These are phyloP conservation scores for Diutina catenulata DNA, from an alignment of 1,139 yeast genomes.

Conservation along the genomic window DNA sequence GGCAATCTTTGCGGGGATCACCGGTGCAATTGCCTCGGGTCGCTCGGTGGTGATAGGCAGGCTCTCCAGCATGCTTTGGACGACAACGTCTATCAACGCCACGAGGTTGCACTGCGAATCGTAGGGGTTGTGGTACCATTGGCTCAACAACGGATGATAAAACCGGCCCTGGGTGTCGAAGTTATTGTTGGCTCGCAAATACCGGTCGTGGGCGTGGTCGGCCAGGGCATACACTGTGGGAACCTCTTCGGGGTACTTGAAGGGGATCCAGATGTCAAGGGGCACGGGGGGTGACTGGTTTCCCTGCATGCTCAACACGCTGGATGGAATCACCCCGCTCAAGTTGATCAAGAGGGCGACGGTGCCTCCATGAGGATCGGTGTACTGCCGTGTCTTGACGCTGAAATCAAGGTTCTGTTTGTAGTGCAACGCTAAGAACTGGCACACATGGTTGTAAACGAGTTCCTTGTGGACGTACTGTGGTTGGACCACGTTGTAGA, in stretches of 20 bases:
- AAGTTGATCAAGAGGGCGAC: background rate
- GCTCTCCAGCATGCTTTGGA: background rate
- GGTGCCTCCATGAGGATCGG: constrained; percentile 13
- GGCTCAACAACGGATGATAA: constrained; percentile 55
- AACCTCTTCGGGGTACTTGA: constrained; percentile 48
- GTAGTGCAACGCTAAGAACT: constrained; percentile 38
- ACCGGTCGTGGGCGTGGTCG: constrained; percentile 11
- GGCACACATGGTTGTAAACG: constrained; percentile 51
- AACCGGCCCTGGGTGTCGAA: constrained; percentile 68
- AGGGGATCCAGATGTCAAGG: constrained; percentile 68
- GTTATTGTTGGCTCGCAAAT: constrained; percentile 48
- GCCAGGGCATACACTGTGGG: constrained; percentile 58
- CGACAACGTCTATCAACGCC: constrained; percentile 16
- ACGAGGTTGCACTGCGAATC: constrained; percentile 21
- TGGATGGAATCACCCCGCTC: background rate
- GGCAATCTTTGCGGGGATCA: background rate
- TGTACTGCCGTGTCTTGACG: constrained; percentile 64
- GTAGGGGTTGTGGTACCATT: constrained; percentile 32
- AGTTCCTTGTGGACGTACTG: constrained; percentile 41
- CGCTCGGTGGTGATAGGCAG: background rate
- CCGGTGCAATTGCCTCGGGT: constrained; percentile 3
- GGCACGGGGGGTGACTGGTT: constrained; percentile 32
- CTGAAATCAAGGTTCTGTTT: constrained; percentile 22
- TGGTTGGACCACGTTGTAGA: constrained; percentile 31
- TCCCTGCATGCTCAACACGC: constrained; percentile 56